A percentile compares a stretch with the other conserved stretches of the same genome.
Evolutionary conservation across 2,329 filamentous ascomycete genomes (phyloP).

Genomic region (Aspergillus puulaauensis): DNA sequence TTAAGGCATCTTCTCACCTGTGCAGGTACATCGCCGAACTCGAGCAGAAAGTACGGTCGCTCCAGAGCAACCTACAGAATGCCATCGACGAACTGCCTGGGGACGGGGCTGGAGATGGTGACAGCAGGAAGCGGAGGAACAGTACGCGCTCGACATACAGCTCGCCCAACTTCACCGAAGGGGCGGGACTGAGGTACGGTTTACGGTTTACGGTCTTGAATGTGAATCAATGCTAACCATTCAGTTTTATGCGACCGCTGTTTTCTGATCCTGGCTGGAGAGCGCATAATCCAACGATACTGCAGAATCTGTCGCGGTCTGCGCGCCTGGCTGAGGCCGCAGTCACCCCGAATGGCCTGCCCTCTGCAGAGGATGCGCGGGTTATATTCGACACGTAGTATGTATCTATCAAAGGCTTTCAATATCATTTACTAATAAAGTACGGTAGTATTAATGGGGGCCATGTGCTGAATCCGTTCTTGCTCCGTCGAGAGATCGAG

Average conservation of each 20-base stretch:
- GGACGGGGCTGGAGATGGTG: not conserved
- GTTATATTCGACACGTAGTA: conserved; percentile 23
- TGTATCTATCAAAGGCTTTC: not conserved
- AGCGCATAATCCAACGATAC: conserved; percentile 18
- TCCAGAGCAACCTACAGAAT: not conserved
- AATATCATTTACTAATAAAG: not conserved
- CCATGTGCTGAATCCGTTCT: conserved; percentile 27
- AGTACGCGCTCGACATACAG: conserved; percentile 3
- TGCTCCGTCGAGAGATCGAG: conserved; percentile 25
- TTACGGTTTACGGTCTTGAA: not conserved
- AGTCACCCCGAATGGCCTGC: conserved; percentile 15
- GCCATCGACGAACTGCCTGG: not conserved
- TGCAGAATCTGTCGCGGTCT: conserved; percentile 14
- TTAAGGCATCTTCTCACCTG: not conserved
- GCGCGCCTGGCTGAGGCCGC: conserved; percentile 9
- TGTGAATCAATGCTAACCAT: too few species aligned
- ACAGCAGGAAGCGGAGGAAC: not conserved
- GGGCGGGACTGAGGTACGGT: conserved; percentile 19
- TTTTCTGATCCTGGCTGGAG: conserved; percentile 21
- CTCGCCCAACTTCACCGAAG: conserved; percentile 20
- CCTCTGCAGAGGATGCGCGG: conserved; percentile 10
- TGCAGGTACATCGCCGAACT: conserved; percentile 25
- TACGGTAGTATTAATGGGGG: conserved; percentile 12
- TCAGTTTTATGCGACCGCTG: conserved; percentile 20
- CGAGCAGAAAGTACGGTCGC: conserved; percentile 22